Evolutionary conservation across 805 yeast genomes (phyloP).

Genomic region (Saccharomyces jurei): DNA sequence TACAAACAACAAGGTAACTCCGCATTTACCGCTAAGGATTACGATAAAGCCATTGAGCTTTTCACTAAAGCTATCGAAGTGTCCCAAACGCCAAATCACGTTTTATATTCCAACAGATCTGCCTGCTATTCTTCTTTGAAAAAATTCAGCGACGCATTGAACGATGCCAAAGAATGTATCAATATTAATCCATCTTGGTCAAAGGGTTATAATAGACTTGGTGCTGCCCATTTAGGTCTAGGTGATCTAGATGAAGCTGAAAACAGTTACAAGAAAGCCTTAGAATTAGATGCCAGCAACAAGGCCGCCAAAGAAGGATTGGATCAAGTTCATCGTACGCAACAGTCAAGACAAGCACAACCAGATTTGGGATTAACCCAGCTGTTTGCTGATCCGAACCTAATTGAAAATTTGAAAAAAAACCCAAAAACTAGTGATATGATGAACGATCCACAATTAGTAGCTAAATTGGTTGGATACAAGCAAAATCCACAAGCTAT

Average conservation of each 20-base stretch:
- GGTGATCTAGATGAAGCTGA: constrained; percentile 72
- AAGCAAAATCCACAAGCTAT: constrained; percentile 66
- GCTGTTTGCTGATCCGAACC: constrained; percentile 72
- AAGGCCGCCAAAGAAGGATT: constrained; percentile 84
- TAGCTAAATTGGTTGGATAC: constrained; percentile 53
- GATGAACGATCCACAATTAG: constrained; percentile 81
- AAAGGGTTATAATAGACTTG: constrained; percentile 89
- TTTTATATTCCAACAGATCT: constrained; percentile 86
- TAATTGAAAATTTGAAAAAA: constrained; percentile 62
- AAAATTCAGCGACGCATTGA: constrained; percentile 63
- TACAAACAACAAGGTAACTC: constrained; percentile 89
- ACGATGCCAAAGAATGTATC: constrained; percentile 80
- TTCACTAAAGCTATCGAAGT: constrained; percentile 85
- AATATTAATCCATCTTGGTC: constrained; percentile 84
- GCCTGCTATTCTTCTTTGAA: constrained; percentile 80
- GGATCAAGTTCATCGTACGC: constrained; percentile 56
- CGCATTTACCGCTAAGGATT: constrained; percentile 84
- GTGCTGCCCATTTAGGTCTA: constrained; percentile 86
- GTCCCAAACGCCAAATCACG: constrained; percentile 80
- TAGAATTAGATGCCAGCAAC: constrained; percentile 72
- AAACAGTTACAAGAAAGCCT: constrained; percentile 62
- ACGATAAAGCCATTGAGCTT: constrained; percentile 63
- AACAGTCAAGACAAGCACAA: constrained; percentile 39
- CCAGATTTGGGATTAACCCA: constrained; percentile 73
- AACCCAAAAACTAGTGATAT: constrained; percentile 84